Conservation (phyloP, 139 green algal species). For the Nannochloris sp. region DNA sequence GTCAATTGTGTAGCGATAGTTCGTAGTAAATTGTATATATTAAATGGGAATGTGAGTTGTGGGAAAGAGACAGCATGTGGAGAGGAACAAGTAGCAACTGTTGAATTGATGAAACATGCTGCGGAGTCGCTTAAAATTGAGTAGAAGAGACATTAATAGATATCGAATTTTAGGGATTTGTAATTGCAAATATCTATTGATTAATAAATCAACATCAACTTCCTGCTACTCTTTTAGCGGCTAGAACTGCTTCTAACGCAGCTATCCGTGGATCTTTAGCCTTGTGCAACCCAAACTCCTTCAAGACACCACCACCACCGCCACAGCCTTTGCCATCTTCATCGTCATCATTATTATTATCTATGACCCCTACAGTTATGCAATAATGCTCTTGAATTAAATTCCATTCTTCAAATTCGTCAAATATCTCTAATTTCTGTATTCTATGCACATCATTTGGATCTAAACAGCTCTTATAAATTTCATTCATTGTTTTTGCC, state of each 20-base stretch:
- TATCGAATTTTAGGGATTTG: no score
- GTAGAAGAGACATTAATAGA: no score
- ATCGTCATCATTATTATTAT: conserved; percentile 9
- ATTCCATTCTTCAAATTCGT: conserved; percentile 96
- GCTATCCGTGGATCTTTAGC: not conserved
- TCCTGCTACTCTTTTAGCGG: no score
- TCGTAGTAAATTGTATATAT: conserved; percentile 58
- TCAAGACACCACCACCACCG: no score
- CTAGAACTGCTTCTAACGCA: not conserved
- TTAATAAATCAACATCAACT: no score
- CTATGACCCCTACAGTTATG: conserved; percentile 69
- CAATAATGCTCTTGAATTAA: conserved; percentile 91
- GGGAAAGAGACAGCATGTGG: conserved; percentile 26
- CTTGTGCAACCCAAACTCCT: no score
- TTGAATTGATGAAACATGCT: conserved; percentile 2
- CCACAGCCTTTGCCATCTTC: no score
- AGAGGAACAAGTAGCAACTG: not conserved
- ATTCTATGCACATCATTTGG: conserved; percentile 35
- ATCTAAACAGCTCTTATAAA: conserved; percentile 61
- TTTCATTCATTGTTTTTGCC: conserved; percentile 54
- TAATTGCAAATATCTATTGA: no score
- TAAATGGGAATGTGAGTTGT: conserved; percentile 58
- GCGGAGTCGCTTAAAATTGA: not conserved
- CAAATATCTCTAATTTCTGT: conserved; percentile 62
- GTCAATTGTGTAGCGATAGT: conserved; percentile 9